Percentiles rank a stretch among this genome's conserved stretches.
phyloP scores from a whole-genome alignment of 176 grass and related monocot genomes.

The Pontederia crassipes region DNA sequence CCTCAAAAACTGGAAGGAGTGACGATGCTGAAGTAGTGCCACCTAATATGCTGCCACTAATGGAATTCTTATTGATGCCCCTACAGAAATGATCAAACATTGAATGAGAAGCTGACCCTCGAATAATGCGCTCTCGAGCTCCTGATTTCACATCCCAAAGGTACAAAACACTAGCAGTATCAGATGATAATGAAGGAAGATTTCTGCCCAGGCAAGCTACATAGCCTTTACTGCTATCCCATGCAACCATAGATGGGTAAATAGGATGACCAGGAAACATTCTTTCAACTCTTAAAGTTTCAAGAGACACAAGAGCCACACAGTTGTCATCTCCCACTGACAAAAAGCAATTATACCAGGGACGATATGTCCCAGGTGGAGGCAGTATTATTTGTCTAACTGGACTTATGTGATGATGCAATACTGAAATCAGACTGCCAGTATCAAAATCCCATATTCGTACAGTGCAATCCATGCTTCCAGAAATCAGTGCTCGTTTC shows the following conservation, averaged over 20 bases:
- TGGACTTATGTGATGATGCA: constrained; percentile 79
- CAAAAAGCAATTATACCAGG: constrained; percentile 87
- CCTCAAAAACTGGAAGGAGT: constrained; percentile 56
- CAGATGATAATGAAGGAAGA: constrained; percentile 35
- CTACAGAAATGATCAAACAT: constrained; percentile 86
- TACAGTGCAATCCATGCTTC: constrained; percentile 62
- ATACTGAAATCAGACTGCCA: constrained; percentile 49
- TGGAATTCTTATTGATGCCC: constrained; percentile 71
- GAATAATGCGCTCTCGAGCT: constrained; percentile 59
- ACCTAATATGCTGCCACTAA: constrained; percentile 75
- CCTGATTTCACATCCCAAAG: constrained; percentile 96
- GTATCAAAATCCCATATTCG: constrained; percentile 75
- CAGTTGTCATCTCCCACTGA: constrained; percentile 83
- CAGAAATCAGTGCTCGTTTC: constrained; percentile 57
- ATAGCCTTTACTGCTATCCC: constrained; percentile 87
- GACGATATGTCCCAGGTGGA: constrained; percentile 44
- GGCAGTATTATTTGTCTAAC: constrained; percentile 82
- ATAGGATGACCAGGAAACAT: constrained; percentile 81
- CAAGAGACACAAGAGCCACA: constrained; percentile 78
- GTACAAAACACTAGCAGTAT: constrained; percentile 52
- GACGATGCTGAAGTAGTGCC: constrained; percentile 88
- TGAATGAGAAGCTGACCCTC: constrained; percentile 64
- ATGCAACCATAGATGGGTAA: constrained; percentile 78
- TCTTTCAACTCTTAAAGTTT: constrained; percentile 81
- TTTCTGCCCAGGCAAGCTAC: constrained; percentile 84